Conservation (phyloP, 352 stramenopile species). For the Blastocystis hominis region DNA sequence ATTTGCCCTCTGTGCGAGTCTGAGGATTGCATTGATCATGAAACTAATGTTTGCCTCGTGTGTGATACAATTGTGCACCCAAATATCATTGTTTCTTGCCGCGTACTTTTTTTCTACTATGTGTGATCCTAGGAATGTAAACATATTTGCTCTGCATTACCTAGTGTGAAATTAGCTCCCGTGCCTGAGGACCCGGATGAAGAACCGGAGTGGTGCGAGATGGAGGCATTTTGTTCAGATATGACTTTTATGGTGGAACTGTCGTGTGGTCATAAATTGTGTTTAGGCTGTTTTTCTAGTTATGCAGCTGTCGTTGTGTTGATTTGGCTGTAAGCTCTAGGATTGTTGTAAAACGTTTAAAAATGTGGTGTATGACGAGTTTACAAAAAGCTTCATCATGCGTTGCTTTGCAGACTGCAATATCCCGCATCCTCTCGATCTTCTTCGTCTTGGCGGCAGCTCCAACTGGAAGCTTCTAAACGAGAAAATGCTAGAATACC, state of each 20-base stretch:
- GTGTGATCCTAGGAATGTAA: constrained; percentile 17
- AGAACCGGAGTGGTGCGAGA: constrained; percentile 34
- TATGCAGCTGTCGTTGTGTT: constrained; percentile 5
- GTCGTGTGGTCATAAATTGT: constrained; percentile 25
- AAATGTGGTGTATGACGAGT: constrained; percentile 25
- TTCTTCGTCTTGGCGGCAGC: constrained; percentile 39
- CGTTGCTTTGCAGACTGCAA: constrained; percentile 55
- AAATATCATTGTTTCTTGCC: constrained; percentile 19
- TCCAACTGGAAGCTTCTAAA: constrained; percentile 15
- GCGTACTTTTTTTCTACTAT: not conserved
- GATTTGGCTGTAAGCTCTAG: not conserved
- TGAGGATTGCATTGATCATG: constrained; percentile 40
- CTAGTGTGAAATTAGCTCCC: constrained; percentile 11
- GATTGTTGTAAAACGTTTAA: constrained; percentile 21
- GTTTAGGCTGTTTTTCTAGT: constrained; percentile 25
- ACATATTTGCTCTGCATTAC: constrained; percentile 19
- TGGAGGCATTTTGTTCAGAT: constrained; percentile 44
- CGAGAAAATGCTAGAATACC: constrained; percentile 46
- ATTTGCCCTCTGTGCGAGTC: constrained; percentile 21
- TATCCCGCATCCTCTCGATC: constrained; percentile 9
- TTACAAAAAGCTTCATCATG: constrained; percentile 20
- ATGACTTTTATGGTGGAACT: constrained; percentile 55
- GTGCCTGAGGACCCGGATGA: not conserved
- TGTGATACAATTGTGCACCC: constrained; percentile 39
- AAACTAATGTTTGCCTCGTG: constrained; percentile 29